These are phyloP conservation scores for Schoenoplectus tabernaemontani DNA, from an alignment of 202 grass and related monocot species.

Conservation along the genomic window DNA sequence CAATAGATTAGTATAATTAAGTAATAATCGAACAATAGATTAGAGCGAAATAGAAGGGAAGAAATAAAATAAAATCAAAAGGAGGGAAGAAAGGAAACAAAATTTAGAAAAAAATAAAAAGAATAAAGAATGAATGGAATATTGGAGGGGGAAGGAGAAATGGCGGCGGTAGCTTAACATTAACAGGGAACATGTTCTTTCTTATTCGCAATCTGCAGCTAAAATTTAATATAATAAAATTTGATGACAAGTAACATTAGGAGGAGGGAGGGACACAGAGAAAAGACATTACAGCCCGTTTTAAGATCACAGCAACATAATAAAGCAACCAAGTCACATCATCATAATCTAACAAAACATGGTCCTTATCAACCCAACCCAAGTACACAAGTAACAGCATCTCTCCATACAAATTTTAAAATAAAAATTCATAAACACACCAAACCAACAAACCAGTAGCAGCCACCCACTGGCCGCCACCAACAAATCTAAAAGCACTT, in stretches of 20 bases:
- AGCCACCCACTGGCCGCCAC: neutral
- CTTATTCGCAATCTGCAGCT: neutral
- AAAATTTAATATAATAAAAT: neutral
- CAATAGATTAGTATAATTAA: neutral
- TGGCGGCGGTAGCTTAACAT: too few relatives aligned
- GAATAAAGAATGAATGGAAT: too few relatives aligned
- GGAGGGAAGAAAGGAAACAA: too few relatives aligned
- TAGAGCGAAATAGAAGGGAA: too few relatives aligned
- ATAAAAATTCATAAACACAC: conserved; percentile 19
- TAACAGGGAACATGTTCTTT: too few relatives aligned
- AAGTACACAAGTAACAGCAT: conserved; percentile 10
- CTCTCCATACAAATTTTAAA: conserved; percentile 15
- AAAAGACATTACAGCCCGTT: conserved; percentile 16
- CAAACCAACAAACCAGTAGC: neutral
- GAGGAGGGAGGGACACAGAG: too few relatives aligned
- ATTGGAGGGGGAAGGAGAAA: too few relatives aligned
- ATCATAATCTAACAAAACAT: conserved; percentile 21
- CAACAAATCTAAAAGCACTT: conserved; percentile 25
- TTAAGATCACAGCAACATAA: conserved; percentile 17
- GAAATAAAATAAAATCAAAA: too few relatives aligned
- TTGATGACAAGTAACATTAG: conserved; percentile 3
- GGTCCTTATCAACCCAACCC: conserved; percentile 19
- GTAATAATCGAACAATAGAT: too few relatives aligned
- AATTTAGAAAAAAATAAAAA: too few relatives aligned
- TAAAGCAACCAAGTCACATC: conserved; percentile 11